These are phyloP conservation scores for Saturnispora saitoi DNA, from an alignment of 805 yeast species.

Conservation along the genomic window DNA sequence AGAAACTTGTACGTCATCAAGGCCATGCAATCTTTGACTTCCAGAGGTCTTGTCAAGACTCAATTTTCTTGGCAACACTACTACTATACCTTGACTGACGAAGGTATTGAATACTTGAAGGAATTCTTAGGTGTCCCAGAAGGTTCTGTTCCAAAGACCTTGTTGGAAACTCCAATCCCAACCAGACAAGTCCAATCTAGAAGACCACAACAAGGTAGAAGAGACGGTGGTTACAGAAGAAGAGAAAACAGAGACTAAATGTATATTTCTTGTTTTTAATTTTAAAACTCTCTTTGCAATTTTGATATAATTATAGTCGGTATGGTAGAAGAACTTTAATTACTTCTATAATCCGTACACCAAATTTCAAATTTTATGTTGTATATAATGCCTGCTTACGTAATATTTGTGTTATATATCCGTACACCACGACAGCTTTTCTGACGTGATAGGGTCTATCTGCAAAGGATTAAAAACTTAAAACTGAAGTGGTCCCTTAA, in stretches of 20 bases:
- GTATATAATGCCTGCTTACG: background rate
- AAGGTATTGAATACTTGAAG: conserved; percentile 97
- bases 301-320: background rate
- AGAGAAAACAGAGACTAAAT: conserved; percentile 37
- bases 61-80: conserved; percentile 99
- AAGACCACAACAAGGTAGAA: conserved; percentile 34
- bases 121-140: conserved; percentile 98
- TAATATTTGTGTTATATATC: background rate
- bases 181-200: conserved; percentile 39
- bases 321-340: background rate
- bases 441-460: background rate
- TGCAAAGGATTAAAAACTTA: background rate
- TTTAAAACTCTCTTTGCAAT: conserved; percentile 6
- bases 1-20: conserved; percentile 96
- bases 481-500: background rate
- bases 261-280: conserved; percentile 9
- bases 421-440: too few species aligned
- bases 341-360: background rate
- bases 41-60: conserved; percentile 98
- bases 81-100: conserved; percentile 99
- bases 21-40: conserved; percentile 98
- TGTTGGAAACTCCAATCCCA: conserved; percentile 91
- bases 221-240: conserved; percentile 60
- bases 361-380: background rate
- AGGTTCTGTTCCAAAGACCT: conserved; percentile 96